Conservation (phyloP, 768 basidiomycete species). For the Porpolomopsis calyptriformis region DNA sequence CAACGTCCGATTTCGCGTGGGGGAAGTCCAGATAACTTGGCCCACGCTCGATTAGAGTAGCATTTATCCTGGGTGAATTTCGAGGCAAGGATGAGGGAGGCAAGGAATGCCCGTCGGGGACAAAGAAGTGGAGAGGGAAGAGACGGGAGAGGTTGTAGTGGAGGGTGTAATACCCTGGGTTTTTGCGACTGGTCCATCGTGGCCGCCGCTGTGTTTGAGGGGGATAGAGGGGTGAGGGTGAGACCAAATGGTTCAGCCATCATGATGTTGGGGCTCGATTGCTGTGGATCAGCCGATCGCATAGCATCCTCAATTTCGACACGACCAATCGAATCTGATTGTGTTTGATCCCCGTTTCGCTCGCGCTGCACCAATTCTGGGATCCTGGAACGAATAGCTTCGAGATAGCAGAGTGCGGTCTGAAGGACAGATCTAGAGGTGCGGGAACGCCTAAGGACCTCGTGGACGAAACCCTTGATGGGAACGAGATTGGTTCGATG, state of each 20-base stretch:
- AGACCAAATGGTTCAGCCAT: too few relatives aligned
- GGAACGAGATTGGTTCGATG: conserved; percentile 38
- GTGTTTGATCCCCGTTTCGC: conserved; percentile 34
- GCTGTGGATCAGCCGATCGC: too few relatives aligned
- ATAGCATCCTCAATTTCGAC: conserved; percentile 19
- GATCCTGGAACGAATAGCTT: conserved; percentile 65
- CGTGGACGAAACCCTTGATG: conserved; percentile 73
- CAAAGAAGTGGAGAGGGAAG: conserved; percentile 80
- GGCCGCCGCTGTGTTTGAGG: not conserved
- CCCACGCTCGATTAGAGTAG: conserved; percentile 92
- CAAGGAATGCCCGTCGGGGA: conserved; percentile 81
- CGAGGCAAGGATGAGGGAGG: conserved; percentile 77
- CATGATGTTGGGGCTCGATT: too few relatives aligned
- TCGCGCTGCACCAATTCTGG: conserved; percentile 51
- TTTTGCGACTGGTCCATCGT: conserved; percentile 7
- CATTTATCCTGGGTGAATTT: conserved; percentile 92
- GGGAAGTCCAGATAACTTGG: conserved; percentile 81
- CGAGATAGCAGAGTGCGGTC: conserved; percentile 79
- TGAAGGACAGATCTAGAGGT: conserved; percentile 79
- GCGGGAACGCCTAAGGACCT: conserved; percentile 77
- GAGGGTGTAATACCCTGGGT: conserved; percentile 12
- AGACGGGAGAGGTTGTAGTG: conserved; percentile 19
- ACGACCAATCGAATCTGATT: conserved; percentile 33
- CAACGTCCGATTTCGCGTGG: conserved; percentile 80
- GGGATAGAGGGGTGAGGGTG: too few relatives aligned